Percentiles rank a stretch among this genome's conserved stretches.
Conservation (phyloP, 2,329 filamentous ascomycete species). For the Botrytis medusae region DNA sequence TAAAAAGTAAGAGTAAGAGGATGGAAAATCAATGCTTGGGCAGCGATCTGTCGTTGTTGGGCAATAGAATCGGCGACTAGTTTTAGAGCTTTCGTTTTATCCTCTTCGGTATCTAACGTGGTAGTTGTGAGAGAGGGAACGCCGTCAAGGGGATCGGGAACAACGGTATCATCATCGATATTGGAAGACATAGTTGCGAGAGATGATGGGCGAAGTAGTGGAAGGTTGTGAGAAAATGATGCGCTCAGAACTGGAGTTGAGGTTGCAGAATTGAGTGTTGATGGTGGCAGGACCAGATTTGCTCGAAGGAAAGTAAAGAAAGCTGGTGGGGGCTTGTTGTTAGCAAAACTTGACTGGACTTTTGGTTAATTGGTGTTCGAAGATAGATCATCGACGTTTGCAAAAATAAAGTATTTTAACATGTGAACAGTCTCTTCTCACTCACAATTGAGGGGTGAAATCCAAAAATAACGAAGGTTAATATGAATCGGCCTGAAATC, state of each 20-base stretch:
- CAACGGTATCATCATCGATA: conserved; percentile 37
- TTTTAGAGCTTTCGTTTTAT: conserved; percentile 66
- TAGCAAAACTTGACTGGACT: conserved; percentile 11
- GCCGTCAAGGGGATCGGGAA: conserved; percentile 45
- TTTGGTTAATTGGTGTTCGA: background rate
- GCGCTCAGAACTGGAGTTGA: conserved; percentile 65
- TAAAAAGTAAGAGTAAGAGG: conserved; percentile 54
- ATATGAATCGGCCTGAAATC: background rate
- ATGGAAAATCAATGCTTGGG: conserved; percentile 44
- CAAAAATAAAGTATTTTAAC: background rate
- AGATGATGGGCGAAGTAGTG: conserved; percentile 42
- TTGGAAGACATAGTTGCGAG: conserved; percentile 42
- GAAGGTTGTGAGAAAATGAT: conserved; percentile 45
- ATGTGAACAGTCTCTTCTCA: conserved; percentile 5
- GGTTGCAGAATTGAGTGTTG: conserved; percentile 52
- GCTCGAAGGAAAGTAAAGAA: conserved; percentile 81
- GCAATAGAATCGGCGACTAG: conserved; percentile 80
- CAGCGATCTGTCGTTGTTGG: conserved; percentile 67
- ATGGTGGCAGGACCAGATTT: conserved; percentile 68
- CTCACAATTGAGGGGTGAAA: background rate
- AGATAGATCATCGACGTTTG: background rate
- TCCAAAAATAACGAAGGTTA: background rate
- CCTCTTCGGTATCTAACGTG: conserved; percentile 52
- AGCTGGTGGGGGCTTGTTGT: conserved; percentile 50
- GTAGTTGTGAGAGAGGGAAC: conserved; percentile 66